Evolutionary conservation across 1,284 basidiomycete species (phyloP), one percentile per base, ranked within the genome.

Genomic region (Ganoderma resinaceum): DNA sequence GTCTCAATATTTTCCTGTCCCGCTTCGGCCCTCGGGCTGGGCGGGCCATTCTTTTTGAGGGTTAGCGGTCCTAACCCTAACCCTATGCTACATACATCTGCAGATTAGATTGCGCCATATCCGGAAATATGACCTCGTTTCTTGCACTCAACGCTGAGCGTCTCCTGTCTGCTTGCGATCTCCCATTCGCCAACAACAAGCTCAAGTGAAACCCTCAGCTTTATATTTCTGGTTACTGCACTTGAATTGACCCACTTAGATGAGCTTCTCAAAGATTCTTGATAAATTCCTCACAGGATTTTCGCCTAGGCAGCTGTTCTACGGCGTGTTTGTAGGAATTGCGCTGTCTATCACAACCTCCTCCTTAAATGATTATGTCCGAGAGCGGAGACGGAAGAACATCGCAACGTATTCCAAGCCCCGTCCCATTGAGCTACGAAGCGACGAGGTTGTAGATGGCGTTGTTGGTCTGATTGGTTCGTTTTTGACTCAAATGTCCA

Each of bases 401-500:
- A 71, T 72, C 2, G 75, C 74, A 58, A 68, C 75, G 2, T 75
- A 80, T 9, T 85, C 87, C 57, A 82, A 86, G 37, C 82, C 83
- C 20, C 83, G 89, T 40, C 92, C 93, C 0, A 93, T 96, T 64
- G 90, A 95, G 74, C 76, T 95, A 26, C 83, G 92, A 65, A 90
- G 87, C 63, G 91, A 95, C 77, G 92, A 93, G 68, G 82, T 95
- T 2, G 84, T 94, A 1, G 79, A 85, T 14, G 95, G 95, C 0
- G 89, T 96, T 11, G 86, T 89, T 9, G 95, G 94, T 0, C 81
- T 97, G 26, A 96, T 98, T 70, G 95, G 95, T 94, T 68, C 37
- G 85, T 77, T 63, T 61, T 55, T 23, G 20, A 14, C 12, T 6
- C 23, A 26, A 43, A 42, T 55, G 46, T 31, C 70, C 2, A 8